phyloP scores from a whole-genome alignment of 2,329 filamentous ascomycete genomes.

The Ambrosiella cleistominuta region DNA sequence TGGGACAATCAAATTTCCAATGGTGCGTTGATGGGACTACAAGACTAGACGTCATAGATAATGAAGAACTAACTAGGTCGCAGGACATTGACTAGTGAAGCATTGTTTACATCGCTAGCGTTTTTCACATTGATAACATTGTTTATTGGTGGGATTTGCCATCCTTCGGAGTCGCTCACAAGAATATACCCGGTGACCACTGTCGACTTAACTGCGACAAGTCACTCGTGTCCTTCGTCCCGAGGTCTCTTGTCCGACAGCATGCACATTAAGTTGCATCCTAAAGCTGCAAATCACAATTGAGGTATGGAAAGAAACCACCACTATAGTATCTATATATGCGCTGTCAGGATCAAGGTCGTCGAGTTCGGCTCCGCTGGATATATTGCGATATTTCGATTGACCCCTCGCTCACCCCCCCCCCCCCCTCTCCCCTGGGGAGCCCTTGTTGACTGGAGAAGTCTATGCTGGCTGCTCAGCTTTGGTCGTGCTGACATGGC shows the following conservation, averaged over 20 bases:
- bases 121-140: no score
- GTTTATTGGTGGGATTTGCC: no score
- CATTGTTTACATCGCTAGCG: background rate
- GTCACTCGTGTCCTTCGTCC: background rate
- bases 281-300: background rate
- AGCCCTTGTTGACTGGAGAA: background rate
- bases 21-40: background rate
- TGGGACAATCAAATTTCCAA: background rate
- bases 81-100: background rate
- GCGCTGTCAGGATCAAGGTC: background rate
- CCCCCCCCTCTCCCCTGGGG: background rate
- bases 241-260: background rate
- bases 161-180: background rate
- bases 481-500: background rate
- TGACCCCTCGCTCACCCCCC: background rate
- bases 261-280: background rate
- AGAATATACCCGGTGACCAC: background rate
- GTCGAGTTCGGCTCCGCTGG: background rate
- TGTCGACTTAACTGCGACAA: background rate
- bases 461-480: background rate
- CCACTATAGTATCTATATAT: background rate
- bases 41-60: background rate
- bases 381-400: slow-evolving; percentile 1
- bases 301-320: background rate
- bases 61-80: background rate